Base-by-base conservation (phyloP, 495 filamentous ascomycete species). In the Collariella sp. region DNA sequence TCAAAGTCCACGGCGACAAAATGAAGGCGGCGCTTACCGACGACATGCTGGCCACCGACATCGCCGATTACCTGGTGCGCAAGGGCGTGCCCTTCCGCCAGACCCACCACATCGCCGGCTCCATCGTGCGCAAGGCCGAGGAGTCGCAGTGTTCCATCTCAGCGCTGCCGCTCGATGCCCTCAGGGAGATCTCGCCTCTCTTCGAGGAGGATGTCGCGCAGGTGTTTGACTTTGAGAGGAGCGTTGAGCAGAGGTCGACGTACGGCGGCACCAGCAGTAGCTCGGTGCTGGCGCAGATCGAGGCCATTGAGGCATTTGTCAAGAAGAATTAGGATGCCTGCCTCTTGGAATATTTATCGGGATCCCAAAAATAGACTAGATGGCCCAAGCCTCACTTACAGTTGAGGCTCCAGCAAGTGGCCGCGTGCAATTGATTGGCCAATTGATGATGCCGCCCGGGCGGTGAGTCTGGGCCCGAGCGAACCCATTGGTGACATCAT, bases 1-100 rank as follows among this genome's bases (percentile, higher is more conserved):
- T 95, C 23, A 78, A 72, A 15, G 78, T 85, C 63, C 73, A 79
- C 59, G 81, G 86, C 1, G 80, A 84, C 52, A 85, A 84, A 71
- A 96, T 95, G 91, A 69, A 70, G 54, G 84, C 81, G 20, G 83
- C 91, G 1, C 75, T 95, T 43, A 79, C 79, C n/a, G 64, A 60
- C 43, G 72, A 68, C 55, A 88, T 89, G 84, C 79, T 88, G 18
- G 84, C 83, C 31, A 89, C 85, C 19, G 90, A 95, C 61, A 75
- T 95, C 38, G 91, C 91, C 19, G 91, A 95, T 65, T 95, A 94
- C 69, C 78, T 95, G 4, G 91, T 96, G 36, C 79, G 88, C 60
- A 91, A 93, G 77, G 88, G 89, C 34, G 86, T 93, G 19, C 85
- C 84, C 7, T 88, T 87, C 75, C 71, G 84, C 18, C 86, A 95